Percentiles rank a stretch among this genome's conserved stretches.
phyloP scores from a whole-genome alignment of 345 rosid species.

The Alliaria petiolata region DNA sequence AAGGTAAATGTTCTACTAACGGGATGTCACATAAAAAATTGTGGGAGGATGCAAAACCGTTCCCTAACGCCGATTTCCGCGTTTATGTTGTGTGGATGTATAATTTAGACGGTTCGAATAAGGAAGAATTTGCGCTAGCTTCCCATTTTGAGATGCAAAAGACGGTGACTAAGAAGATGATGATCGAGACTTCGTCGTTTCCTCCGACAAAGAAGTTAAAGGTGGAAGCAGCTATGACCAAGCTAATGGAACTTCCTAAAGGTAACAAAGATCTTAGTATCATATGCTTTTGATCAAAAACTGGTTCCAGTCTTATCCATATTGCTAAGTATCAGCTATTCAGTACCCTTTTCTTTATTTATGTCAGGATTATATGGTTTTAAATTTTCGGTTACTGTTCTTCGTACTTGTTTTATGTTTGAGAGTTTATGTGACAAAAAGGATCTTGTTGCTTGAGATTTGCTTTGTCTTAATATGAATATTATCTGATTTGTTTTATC shows the following conservation, averaged over 20 bases:
- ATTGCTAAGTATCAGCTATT: background rate
- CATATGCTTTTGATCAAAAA: background rate
- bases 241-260: constrained; percentile 4
- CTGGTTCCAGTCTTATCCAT: background rate
- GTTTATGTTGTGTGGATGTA: background rate
- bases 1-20: no score
- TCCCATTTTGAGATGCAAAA: constrained; percentile 16
- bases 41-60: no score
- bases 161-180: background rate
- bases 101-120: background rate
- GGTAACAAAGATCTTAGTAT: background rate
- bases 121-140: background rate
- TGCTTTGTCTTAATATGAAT: background rate
- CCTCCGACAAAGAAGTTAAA: background rate
- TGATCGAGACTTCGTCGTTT: background rate
- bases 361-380: background rate
- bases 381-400: background rate
- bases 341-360: no score
- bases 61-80: background rate
- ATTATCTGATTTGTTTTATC: background rate
- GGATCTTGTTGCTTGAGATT: background rate
- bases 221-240: background rate
- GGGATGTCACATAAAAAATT: no score
- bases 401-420: background rate
- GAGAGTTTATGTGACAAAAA: background rate